Evolutionary conservation across 257 asterid genomes (phyloP), one percentile per base, ranked within the genome.

Genomic region (Knoxia roxburghii): DNA sequence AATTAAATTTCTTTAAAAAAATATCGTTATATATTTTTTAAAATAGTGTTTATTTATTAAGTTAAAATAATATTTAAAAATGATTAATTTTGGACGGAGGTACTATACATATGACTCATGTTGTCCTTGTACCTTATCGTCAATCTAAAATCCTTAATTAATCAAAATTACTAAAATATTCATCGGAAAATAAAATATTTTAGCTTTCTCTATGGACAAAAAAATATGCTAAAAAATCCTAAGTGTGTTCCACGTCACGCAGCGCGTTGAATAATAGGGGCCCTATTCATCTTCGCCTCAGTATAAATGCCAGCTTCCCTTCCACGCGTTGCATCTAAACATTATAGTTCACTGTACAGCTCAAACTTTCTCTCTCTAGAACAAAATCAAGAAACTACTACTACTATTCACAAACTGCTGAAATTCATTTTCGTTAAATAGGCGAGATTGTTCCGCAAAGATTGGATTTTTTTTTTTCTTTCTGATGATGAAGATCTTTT

Each of bases 191-290:
- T 37, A 37, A 37, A 37, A 37, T 37, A 37, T 37, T 37, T 3
- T 37, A 37, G 9, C 9, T 37, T 37, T 37, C 9, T 9, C 41
- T 37, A 37, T n/a, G n/a, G n/a, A n/a, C n/a, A n/a, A n/a, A n/a
- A n/a, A n/a, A n/a, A n/a, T n/a, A n/a, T n/a, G n/a, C n/a, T n/a
- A 15, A 35, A 18, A 59, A n/a, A 9, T 18, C 23, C 23, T 33
- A 58, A 17, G 40, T 58, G 64, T 32, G 39, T 17, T 59, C 64
- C 64, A 61, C 73, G 77, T 73, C 77, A 68, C 26, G 1, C 1
- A 45, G 67, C 67, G 71, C 60, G 74, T 68, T 20, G 37, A 41
- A 61, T 14, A 62, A 61, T 57, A 23, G 68, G 73, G n/a, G 63
- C 26, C 73, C 73, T 54, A 55, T 65, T 69, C 51, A 39, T 32